Percentiles rank a stretch among this genome's conserved stretches.
These are phyloP conservation scores for Patellifolia procumbens DNA, from an alignment of 179 eudicot species.

Conservation along the genomic window DNA sequence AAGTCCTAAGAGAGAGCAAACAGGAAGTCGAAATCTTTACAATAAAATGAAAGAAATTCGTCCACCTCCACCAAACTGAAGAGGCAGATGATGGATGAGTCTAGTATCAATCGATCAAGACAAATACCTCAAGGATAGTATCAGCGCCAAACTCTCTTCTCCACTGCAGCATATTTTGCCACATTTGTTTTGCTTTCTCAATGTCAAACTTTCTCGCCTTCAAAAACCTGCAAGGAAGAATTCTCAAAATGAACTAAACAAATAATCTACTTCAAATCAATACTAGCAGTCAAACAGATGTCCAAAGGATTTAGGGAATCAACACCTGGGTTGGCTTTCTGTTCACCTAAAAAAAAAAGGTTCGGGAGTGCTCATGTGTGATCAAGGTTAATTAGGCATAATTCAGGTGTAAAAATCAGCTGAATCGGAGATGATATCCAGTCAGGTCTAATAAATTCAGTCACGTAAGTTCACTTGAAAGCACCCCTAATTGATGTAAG, in stretches of 20 bases:
- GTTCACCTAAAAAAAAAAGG: no score
- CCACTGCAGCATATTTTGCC: constrained; percentile 86
- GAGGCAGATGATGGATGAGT: not conserved
- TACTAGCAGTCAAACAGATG: not conserved
- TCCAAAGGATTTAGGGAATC: not conserved
- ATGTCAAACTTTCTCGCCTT: constrained; percentile 76
- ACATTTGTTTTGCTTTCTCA: constrained; percentile 70
- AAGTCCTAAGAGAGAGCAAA: constrained; percentile 55
- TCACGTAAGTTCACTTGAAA: no score
- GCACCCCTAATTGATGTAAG: no score
- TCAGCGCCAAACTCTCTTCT: constrained; percentile 79
- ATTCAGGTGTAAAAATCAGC: no score
- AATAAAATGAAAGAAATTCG: not conserved
- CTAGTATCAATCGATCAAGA: not conserved
- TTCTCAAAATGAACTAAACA: not conserved
- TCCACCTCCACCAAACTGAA: not conserved
- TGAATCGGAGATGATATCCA: no score
- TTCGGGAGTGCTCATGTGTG: no score
- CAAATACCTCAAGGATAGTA: constrained; percentile 67
- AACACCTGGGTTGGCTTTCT: no score
- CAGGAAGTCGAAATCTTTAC: not conserved
- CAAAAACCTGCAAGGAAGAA: constrained; percentile 53
- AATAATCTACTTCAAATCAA: not conserved
- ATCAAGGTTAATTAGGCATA: no score
- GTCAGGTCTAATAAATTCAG: no score